phyloP scores from a whole-genome alignment of 2,329 filamentous ascomycete species.

The Tolypocladium amazonense region DNA sequence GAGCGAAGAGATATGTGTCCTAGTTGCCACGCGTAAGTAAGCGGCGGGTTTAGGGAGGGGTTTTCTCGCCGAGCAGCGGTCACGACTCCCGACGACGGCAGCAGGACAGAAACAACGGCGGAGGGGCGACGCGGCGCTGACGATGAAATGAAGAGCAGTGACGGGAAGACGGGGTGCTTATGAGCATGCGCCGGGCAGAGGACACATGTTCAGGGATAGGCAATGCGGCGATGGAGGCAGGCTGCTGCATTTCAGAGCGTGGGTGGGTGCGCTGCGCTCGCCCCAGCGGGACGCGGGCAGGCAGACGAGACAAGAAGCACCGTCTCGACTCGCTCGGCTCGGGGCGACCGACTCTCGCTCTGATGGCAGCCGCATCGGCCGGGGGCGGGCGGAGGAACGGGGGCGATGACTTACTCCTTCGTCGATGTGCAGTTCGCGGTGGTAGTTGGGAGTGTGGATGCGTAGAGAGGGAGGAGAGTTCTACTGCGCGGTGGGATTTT shows the following conservation, averaged over 20 bases:
- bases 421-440: constrained; percentile 4
- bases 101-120: neutral
- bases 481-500: constrained; percentile 4
- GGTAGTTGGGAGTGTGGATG: constrained; percentile 2
- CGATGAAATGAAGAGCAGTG: neutral
- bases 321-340: neutral
- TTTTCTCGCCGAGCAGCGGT: constrained; percentile 9
- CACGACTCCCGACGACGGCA: constrained; percentile 1
- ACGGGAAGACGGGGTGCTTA: neutral
- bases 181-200: constrained; percentile 9
- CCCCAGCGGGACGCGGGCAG: neutral
- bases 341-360: neutral
- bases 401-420: constrained; percentile 7
- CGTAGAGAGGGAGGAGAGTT: constrained; percentile 5
- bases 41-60: constrained; percentile 8
- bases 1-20: constrained; percentile 13
- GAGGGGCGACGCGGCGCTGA: neutral
- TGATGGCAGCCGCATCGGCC: too few relatives aligned
- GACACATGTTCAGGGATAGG: constrained; percentile 12
- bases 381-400: neutral
- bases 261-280: constrained; percentile 3
- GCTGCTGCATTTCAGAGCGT: constrained; percentile 7
- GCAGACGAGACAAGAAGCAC: neutral
- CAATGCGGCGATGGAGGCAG: neutral
- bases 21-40: constrained; percentile 19